Percentiles rank a stretch among this genome's conserved stretches.
Evolutionary conservation across 108 stramenopile genomes (phyloP).

Genomic region (Bacterosira constricta): DNA sequence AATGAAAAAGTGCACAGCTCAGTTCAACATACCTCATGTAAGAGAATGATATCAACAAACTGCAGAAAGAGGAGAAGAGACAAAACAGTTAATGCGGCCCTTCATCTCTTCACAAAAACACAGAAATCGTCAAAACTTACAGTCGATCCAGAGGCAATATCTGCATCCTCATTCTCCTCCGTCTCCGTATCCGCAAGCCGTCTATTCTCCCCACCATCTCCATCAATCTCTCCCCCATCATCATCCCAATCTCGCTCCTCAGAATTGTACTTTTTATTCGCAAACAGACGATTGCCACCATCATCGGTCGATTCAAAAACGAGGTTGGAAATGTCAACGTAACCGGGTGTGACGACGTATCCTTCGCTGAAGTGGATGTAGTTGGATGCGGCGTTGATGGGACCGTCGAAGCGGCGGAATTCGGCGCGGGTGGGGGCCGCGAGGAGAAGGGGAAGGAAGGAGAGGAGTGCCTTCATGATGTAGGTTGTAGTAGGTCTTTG

Average conservation of each 20-base stretch:
- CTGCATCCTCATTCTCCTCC: conserved; percentile 17
- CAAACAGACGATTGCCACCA: background rate
- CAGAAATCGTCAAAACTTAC: too few species aligned
- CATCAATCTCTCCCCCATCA: conserved; percentile 24
- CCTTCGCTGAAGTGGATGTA: conserved; percentile 79
- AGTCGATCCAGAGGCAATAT: conserved; percentile 14
- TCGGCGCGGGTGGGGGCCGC: conserved; percentile 1
- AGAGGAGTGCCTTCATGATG: background rate
- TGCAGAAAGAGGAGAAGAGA: background rate
- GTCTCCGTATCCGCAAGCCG: background rate
- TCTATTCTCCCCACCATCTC: conserved; percentile 31
- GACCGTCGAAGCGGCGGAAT: conserved; percentile 47
- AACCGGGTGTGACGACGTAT: conserved; percentile 78
- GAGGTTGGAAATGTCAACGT: conserved; percentile 68
- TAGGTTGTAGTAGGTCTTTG: background rate
- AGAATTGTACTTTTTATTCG: background rate
- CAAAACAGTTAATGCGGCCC: background rate
- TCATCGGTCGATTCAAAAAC: conserved; percentile 34
- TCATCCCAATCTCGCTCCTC: conserved; percentile 11
- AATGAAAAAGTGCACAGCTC: background rate
- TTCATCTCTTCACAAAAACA: too few species aligned
- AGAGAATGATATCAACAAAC: conserved; percentile 48
- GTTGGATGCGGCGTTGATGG: conserved; percentile 42
- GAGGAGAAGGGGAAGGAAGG: background rate
- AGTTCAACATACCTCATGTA: conserved; percentile 41